phyloP scores from a whole-genome alignment of 768 basidiomycete genomes.

The Omphalotus guepiniiformis region DNA sequence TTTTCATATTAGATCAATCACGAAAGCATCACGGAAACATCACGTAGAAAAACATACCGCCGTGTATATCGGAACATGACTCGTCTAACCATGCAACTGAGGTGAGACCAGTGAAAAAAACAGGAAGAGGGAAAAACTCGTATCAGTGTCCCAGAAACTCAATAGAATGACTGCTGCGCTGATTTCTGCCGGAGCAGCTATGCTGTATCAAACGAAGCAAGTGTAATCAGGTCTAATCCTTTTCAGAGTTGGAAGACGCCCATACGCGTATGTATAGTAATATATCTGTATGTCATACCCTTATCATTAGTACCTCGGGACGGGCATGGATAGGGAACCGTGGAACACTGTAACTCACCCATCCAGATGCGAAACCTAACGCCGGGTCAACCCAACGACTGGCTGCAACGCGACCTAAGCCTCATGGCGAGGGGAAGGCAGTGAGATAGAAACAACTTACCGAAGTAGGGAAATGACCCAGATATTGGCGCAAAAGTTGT shows the following conservation, averaged over 20 bases:
- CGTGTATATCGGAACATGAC: constrained; percentile 54
- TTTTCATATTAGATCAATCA: not conserved
- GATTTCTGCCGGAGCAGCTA: constrained; percentile 70
- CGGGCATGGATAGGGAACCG: not conserved
- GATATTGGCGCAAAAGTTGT: not conserved
- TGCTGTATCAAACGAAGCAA: constrained; percentile 33
- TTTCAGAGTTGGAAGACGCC: not conserved
- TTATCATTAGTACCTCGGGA: constrained; percentile 30
- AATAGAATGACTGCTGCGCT: constrained; percentile 68
- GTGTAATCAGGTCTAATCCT: not conserved
- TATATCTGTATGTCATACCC: constrained; percentile 29
- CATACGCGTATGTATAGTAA: constrained; percentile 37
- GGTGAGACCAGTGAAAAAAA: no score
- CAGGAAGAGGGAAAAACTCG: constrained; percentile 24
- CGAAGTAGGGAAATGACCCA: not conserved
- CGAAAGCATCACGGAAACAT: no score
- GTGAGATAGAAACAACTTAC: not conserved
- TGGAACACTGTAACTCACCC: constrained; percentile 42
- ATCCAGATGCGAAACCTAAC: constrained; percentile 53
- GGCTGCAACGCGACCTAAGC: constrained; percentile 27
- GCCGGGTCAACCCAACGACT: constrained; percentile 57
- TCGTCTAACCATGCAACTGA: constrained; percentile 28
- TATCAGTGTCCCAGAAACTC: constrained; percentile 67
- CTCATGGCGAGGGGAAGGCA: not conserved
- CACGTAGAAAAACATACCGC: constrained; percentile 34